Percentiles rank a stretch among this genome's conserved stretches.
phyloP scores from a whole-genome alignment of 176 grass and related monocot species.

The Puya raimondii region DNA sequence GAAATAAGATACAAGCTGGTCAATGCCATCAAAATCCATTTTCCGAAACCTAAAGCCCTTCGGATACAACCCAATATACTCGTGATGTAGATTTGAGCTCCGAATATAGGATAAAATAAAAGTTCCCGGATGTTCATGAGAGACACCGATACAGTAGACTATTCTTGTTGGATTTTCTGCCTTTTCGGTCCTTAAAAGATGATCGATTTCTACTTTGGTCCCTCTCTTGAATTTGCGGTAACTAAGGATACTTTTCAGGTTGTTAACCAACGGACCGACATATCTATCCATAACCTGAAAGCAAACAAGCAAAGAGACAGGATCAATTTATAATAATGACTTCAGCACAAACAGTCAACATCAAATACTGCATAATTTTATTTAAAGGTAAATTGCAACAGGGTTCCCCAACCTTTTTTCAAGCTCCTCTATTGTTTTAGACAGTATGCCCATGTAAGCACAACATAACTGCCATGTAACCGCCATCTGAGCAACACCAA shows the following conservation, averaged over 20 bases:
- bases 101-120: slow-evolving; percentile 90
- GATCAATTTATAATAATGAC: no score
- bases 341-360: no score
- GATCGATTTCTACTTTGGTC: slow-evolving; percentile 73
- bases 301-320: background rate
- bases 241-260: slow-evolving; percentile 76
- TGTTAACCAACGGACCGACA: slow-evolving; percentile 73
- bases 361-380: no score
- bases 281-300: slow-evolving; percentile 89
- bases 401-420: no score
- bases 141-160: slow-evolving; percentile 84
- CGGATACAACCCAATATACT: slow-evolving; percentile 89
- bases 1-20: slow-evolving; percentile 75
- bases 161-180: slow-evolving; percentile 84
- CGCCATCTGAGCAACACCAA: no score
- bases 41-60: slow-evolving; percentile 89
- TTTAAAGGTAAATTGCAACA: no score
- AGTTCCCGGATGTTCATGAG: slow-evolving; percentile 81
- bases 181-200: slow-evolving; percentile 64
- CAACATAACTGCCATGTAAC: no score
- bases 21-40: slow-evolving; percentile 84
- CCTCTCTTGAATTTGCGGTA: slow-evolving; percentile 91
- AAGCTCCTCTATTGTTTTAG: no score
- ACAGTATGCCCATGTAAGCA: no score
- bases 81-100: slow-evolving; percentile 89